phyloP scores from a whole-genome alignment of 2,329 filamentous ascomycete species.

The Microsporum ferrugineum region DNA sequence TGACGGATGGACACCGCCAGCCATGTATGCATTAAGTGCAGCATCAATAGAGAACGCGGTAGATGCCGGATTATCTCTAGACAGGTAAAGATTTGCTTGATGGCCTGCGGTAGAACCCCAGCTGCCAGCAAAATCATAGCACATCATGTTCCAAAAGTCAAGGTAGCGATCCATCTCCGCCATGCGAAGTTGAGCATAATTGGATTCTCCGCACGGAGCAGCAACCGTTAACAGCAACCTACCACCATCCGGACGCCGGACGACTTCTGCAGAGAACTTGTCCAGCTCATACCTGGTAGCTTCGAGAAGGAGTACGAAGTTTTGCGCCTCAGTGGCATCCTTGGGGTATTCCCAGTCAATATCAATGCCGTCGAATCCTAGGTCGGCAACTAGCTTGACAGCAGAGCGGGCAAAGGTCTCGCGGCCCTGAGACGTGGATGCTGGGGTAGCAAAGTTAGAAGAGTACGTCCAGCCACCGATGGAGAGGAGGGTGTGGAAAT shows the following conservation, averaged over 20 bases:
- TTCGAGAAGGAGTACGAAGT: slow-evolving; percentile 28
- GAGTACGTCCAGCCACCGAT: slow-evolving; percentile 75
- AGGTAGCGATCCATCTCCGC: slow-evolving; percentile 38
- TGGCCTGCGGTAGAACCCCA: slow-evolving; percentile 67
- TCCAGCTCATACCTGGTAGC: slow-evolving; percentile 22
- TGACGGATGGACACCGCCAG: slow-evolving; percentile 48
- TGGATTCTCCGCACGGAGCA: slow-evolving; percentile 31
- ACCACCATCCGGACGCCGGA: slow-evolving; percentile 25
- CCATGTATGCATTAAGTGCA: slow-evolving; percentile 62
- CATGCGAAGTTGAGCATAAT: slow-evolving; percentile 36
- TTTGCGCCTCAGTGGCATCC: slow-evolving; percentile 24
- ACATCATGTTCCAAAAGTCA: slow-evolving; percentile 55
- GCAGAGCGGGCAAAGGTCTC: slow-evolving; percentile 55
- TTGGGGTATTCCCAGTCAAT: slow-evolving; percentile 35
- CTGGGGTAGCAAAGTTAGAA: slow-evolving; percentile 60
- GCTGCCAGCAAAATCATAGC: slow-evolving; percentile 76
- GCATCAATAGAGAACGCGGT: slow-evolving; percentile 70
- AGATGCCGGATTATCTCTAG: slow-evolving; percentile 42
- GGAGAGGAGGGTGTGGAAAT: slow-evolving; percentile 68
- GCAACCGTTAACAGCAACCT: slow-evolving; percentile 39
- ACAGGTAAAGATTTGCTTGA: slow-evolving; percentile 65
- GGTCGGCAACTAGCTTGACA: slow-evolving; percentile 61
- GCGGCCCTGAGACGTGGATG: slow-evolving; percentile 48
- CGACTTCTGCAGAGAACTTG: slow-evolving; percentile 6
- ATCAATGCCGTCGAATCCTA: slow-evolving; percentile 52